Evolutionary conservation across 306 rosid species (phyloP), one percentile per base, ranked within the genome.

Genomic region (Acmispon strigosus): DNA sequence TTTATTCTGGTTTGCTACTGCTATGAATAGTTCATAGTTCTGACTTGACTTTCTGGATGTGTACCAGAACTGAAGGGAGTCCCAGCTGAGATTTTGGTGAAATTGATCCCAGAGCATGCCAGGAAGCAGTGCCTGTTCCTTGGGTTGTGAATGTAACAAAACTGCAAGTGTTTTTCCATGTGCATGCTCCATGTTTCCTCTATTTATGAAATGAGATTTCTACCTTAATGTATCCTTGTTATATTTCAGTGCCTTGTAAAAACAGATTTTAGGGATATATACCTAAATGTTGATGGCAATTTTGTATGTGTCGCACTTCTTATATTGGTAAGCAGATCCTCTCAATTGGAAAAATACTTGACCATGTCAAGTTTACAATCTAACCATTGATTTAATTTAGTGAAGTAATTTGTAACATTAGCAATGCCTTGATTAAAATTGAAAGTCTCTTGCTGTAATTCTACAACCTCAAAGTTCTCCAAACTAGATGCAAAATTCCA

Each of bases 81-180:
- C 15, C 83, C 92, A 1, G 78, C 68, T 24, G 92, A 91, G 81
- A 72, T 63, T 29, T 73, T 89, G 82, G 84, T 77, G 84, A 91
- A 85, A 68, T 82, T 91, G 88, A 74, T 91, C 76, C 97, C 97
- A 15, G 96, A 86, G 72, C 96, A 91, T 47, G 89, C 86, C 32
- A 84, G 93, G 84, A 91, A 91, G 91, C 92, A 90, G 73, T 85
- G 95, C 37, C 56, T 90, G 55, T 64, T 88, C 81, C 89, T 78
- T 73, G 95, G 95, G 80, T 60, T 84, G 81, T 73, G 83, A 90
- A 76, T 86, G 75, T 74, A 76, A 76, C 63, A 61, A 66, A 64
- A 32, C 49, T 41, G 20, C 53, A 5, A 62, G 62, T 54, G 74
- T 55, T 64, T 65, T 58, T 39, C 56, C 36, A 12, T 24, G 22